These are phyloP conservation scores for Colletotrichum aenigma DNA, from an alignment of 2,329 filamentous ascomycete species.

Conservation along the genomic window DNA sequence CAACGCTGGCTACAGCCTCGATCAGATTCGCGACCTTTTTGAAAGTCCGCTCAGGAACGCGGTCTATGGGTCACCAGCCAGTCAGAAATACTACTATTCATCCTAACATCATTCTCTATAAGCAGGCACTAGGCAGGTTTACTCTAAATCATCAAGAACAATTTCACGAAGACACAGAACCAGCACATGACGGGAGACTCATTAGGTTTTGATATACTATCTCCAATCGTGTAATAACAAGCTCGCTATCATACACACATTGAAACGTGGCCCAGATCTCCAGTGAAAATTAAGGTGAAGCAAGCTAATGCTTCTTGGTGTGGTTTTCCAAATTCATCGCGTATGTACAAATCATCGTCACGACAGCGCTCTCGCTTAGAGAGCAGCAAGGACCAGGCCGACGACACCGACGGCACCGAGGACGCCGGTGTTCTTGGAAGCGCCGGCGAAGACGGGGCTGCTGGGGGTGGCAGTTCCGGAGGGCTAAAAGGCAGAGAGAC, in stretches of 20 bases:
- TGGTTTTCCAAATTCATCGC: neutral
- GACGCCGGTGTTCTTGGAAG: constrained; percentile 4
- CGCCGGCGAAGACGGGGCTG: constrained; percentile 7
- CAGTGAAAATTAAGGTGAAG: neutral
- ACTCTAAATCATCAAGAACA: neutral
- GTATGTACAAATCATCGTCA: neutral
- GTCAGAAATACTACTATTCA: neutral
- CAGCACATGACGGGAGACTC: neutral
- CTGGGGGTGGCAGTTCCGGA: constrained; percentile 1
- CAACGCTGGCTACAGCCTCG: constrained; percentile 29
- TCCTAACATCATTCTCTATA: neutral
- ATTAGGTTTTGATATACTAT: constrained; percentile 1
- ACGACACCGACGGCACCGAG: neutral
- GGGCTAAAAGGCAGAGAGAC: neutral
- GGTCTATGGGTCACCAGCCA: neutral
- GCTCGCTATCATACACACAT: constrained; percentile 5
- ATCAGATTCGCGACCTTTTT: constrained; percentile 31
- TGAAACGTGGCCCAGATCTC: neutral
- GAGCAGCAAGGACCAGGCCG: constrained; percentile 1
- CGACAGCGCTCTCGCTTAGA: neutral
- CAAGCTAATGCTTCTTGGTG: neutral
- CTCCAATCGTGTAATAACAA: constrained; percentile 2
- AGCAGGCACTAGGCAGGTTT: too few species aligned
- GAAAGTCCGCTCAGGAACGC: constrained; percentile 28
- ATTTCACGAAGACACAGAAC: neutral